Percentiles rank a stretch among this genome's conserved stretches.
Evolutionary conservation across 2,329 filamentous ascomycete genomes (phyloP).

Genomic region (Colletotrichum orchidophilum): DNA sequence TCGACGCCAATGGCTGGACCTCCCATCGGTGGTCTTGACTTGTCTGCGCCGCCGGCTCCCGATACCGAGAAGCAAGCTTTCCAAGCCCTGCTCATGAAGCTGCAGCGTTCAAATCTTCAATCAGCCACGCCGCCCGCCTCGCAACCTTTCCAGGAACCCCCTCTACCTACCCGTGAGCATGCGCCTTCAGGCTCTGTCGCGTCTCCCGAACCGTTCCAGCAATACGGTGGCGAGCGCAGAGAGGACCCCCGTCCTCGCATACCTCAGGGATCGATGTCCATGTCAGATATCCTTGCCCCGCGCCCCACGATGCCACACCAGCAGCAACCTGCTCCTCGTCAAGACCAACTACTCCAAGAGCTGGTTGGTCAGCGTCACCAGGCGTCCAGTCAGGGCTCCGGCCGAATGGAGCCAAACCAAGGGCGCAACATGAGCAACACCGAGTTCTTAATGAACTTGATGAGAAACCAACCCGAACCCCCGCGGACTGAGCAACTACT

Average conservation of each 20-base stretch:
- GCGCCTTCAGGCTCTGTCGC: conserved; percentile 46
- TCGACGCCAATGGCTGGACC: conserved; percentile 52
- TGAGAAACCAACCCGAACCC: conserved; percentile 66
- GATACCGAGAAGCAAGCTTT: conserved; percentile 88
- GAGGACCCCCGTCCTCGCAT: conserved; percentile 54
- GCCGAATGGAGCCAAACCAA: conserved; percentile 54
- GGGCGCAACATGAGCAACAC: conserved; percentile 70
- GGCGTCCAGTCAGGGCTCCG: conserved; percentile 59
- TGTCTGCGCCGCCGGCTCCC: conserved; percentile 50
- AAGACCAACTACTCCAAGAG: conserved; percentile 70
- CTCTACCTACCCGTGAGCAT: conserved; percentile 38
- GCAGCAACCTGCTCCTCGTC: conserved; percentile 53
- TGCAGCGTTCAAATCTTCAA: conserved; percentile 67
- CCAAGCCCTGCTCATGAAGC: conserved; percentile 81
- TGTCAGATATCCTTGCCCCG: conserved; percentile 64
- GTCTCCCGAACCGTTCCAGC: conserved; percentile 60
- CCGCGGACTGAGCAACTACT: conserved; percentile 61
- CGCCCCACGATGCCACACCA: conserved; percentile 58
- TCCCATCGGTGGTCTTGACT: conserved; percentile 32
- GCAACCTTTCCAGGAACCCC: conserved; percentile 55
- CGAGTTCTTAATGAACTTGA: conserved; percentile 87
- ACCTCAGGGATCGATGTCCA: conserved; percentile 48
- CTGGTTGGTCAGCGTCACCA: conserved; percentile 68
- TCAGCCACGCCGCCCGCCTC: conserved; percentile 54
- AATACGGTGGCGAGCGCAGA: conserved; percentile 55